phyloP scores from a whole-genome alignment of 306 rosid genomes.

The Trifolium repens region DNA sequence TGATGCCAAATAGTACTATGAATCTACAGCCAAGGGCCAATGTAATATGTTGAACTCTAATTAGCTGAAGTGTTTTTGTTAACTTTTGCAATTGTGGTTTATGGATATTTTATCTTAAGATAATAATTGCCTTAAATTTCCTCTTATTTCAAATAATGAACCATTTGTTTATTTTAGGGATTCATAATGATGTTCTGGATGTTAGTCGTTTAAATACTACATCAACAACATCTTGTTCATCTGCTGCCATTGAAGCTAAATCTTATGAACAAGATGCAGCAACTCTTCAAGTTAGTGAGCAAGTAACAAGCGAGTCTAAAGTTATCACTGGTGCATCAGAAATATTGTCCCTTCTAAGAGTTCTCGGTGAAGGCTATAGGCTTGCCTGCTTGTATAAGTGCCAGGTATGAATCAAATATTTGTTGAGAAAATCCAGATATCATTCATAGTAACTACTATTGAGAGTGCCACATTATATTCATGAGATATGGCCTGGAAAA shows the following conservation, averaged over 20 bases:
- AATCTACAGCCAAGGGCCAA: background rate
- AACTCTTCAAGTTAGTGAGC: conserved; percentile 52
- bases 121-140: conserved; percentile 15
- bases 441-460: conserved; percentile 2
- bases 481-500: background rate
- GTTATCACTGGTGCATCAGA: conserved; percentile 66
- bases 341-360: conserved; percentile 77
- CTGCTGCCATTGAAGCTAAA: conserved; percentile 61
- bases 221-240: conserved; percentile 58
- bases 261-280: conserved; percentile 69
- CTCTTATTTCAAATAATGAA: conserved; percentile 30
- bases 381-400: conserved; percentile 81
- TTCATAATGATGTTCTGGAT: conserved; percentile 64
- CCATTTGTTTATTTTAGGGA: conserved; percentile 55
- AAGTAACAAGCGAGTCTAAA: conserved; percentile 59
- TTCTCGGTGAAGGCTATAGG: conserved; percentile 91
- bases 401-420: conserved; percentile 62
- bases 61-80: conserved; percentile 32
- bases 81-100: conserved; percentile 18
- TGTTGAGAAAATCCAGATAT: conserved; percentile 35
- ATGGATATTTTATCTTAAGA: background rate
- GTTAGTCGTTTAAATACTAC: conserved; percentile 61
- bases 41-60: conserved; percentile 34
- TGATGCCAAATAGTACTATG: conserved; percentile 25
- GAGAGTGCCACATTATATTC: background rate